Base-by-base conservation (phyloP, 495 filamentous ascomycete genomes). In the Neurospora tetrasperma region DNA sequence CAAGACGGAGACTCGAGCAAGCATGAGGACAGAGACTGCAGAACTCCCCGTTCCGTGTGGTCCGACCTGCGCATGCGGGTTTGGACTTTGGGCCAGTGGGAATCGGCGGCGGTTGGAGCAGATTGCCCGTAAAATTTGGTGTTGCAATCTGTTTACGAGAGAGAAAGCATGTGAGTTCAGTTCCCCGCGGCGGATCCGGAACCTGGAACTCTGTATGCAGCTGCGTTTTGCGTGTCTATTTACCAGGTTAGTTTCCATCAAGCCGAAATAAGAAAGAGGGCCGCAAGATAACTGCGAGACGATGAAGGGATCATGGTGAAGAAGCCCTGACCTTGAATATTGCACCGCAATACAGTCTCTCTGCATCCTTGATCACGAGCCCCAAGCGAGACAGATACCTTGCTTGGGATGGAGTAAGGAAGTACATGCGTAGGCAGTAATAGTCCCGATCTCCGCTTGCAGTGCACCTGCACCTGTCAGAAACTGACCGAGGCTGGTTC, bases 101-200 rank as follows among this genome's bases (percentile, higher is more conserved):
- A 66, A 3, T 66, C 54, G 27, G 16, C 27, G 27, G 14, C 14
- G 27, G 54, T 66, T 66, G 54, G 54, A 66, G 54, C 14, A 35
- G 27, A 1, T 66, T 66, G 54, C 54, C 35, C 35, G 54, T 66
- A 14, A 35, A 35, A 66, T 38, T 66, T 14, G 54, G 27, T 16
- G 27, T 66, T 66, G 54, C 54, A 66, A 66, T 66, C 54, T 66
- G 54, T 66, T 66, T 66, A 66, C 54, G 54, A 66, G 54, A 66
- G 54, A 66, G 14, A 35, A 66, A 66, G 54, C 54, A 66, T 66
- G 54, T 66, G 54, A 66, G 23, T 27, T 27, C 48, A 59, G 11
- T 59, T 27, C 23, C 14, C 48, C 12, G 5, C 11, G 48, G 48
- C 48, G 48, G 48, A 59, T 23, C 20, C 48, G 48, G 48, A 59